Percentiles rank a stretch among this genome's conserved stretches.
These are phyloP conservation scores for Byssoonygena ceratinophila DNA, from an alignment of 2,329 filamentous ascomycete species.

Conservation along the genomic window DNA sequence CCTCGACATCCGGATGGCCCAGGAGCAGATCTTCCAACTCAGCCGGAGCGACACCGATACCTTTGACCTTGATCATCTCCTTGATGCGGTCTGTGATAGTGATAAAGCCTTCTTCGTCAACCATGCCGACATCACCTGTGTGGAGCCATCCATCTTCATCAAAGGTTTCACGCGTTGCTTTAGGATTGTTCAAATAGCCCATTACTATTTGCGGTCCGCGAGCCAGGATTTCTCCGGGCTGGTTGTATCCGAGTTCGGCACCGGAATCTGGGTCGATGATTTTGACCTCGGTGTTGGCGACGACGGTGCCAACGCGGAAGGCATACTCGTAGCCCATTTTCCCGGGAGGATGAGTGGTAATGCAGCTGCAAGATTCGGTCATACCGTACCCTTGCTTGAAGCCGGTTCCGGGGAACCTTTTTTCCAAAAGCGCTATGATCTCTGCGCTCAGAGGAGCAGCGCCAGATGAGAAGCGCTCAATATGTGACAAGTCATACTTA, in stretches of 20 bases:
- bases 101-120: constrained; percentile 67
- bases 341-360: constrained; percentile 62
- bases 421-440: constrained; percentile 57
- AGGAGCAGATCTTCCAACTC: constrained; percentile 51
- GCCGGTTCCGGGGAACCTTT: constrained; percentile 58
- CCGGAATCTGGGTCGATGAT: constrained; percentile 53
- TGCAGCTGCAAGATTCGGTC: constrained; percentile 61
- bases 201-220: constrained; percentile 54
- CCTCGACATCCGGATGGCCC: constrained; percentile 43
- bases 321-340: constrained; percentile 65
- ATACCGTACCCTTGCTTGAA: constrained; percentile 72
- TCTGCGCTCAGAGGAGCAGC: constrained; percentile 76
- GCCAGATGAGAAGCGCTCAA: constrained; percentile 78
- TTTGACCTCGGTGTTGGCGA: constrained; percentile 71
- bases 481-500: constrained; percentile 66
- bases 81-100: constrained; percentile 83
- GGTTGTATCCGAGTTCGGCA: constrained; percentile 49
- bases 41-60: constrained; percentile 60
- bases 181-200: constrained; percentile 51
- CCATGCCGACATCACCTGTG: constrained; percentile 76
- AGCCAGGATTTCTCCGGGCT: constrained; percentile 58
- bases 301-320: constrained; percentile 65
- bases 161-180: constrained; percentile 47
- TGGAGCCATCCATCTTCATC: constrained; percentile 71
- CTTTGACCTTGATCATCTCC: constrained; percentile 54